Evolutionary conservation across 305 asterid species (phyloP).

Genomic region (Fraxinus sp.): DNA sequence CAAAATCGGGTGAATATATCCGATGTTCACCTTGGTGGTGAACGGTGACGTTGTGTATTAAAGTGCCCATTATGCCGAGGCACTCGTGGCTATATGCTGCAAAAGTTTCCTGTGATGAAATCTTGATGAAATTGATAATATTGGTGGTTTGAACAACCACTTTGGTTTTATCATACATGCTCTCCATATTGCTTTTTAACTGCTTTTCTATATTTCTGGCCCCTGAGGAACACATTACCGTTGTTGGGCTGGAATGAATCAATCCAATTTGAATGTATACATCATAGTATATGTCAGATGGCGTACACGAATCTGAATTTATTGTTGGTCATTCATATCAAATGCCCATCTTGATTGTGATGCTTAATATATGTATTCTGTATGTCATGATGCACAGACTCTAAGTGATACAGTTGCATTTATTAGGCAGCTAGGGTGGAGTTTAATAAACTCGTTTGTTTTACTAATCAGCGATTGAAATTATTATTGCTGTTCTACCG

Average conservation of each 20-base stretch:
- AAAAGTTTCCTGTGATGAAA: slow-evolving; percentile 22
- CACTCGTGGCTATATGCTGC: slow-evolving; percentile 31
- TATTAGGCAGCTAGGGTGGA: neutral
- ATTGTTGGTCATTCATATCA: neutral
- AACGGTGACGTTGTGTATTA: slow-evolving; percentile 20
- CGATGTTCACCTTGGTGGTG: slow-evolving; percentile 32
- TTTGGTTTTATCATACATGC: neutral
- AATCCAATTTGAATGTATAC: neutral
- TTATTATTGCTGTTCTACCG: neutral
- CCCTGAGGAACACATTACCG: neutral
- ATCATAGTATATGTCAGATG: neutral
- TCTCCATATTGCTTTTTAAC: neutral
- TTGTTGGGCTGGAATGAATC: neutral
- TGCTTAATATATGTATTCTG: neutral
- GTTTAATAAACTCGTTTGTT: neutral
- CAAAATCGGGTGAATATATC: slow-evolving; percentile 27
- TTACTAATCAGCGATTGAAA: neutral
- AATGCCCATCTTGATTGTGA: neutral
- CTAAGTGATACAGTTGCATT: neutral
- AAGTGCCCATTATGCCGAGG: slow-evolving; percentile 37
- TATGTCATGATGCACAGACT: neutral
- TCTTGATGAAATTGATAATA: slow-evolving; percentile 29
- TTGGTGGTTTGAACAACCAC: neutral
- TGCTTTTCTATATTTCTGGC: neutral
- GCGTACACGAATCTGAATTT: neutral